Evolutionary conservation across 169 alveolate species (phyloP), one percentile per base, ranked within the genome.

Genomic region (Plasmodium sp.): DNA sequence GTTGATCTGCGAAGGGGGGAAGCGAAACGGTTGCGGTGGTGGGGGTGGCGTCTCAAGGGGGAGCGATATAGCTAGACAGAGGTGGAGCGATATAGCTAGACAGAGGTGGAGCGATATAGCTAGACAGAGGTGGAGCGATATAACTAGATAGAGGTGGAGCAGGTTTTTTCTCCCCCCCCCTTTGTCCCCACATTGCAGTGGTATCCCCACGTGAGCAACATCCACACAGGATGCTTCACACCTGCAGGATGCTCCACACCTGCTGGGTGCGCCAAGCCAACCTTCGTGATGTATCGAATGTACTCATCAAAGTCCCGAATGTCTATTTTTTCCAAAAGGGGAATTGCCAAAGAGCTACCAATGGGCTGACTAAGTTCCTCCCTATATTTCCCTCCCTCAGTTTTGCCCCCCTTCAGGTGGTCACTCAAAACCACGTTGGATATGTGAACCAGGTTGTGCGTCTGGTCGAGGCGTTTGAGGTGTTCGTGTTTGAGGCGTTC

Each of bases 391-490:
- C 9, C 75, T 0, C 2, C 56, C 56, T 56, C 90, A 51, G 18
- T 81, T 48, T 16, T 14, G n/a, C 5, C 39, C 10, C 41, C 27
- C 18, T 81, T 56, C 34, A 48, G 33, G 36, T 81, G 27, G 5
- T 81, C 90, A 56, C n/a, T 56, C 10, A 33, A 54, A 33, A 81
- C 90, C n/a, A 81, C 90, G 41, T 81, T 81, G 10, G 90, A 48
- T 10, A 81, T 81, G 77, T 81, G 90, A 48, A 81, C 41, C 34
- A 81, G 27, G 3, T 41, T n/a, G 79, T 48, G 56, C 12, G 7
- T 81, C 2, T 31, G 18, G 27, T 81, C 67, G 41, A 16, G 36
- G 27, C 22, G 36, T 27, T 27, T 73, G 41, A 34, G 36, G 12
- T 9, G 36, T 27, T 27, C 27, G 27, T 22, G 27, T 51, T 81